phyloP scores from a whole-genome alignment of 257 asterid genomes.

The Solanum dulcamara region DNA sequence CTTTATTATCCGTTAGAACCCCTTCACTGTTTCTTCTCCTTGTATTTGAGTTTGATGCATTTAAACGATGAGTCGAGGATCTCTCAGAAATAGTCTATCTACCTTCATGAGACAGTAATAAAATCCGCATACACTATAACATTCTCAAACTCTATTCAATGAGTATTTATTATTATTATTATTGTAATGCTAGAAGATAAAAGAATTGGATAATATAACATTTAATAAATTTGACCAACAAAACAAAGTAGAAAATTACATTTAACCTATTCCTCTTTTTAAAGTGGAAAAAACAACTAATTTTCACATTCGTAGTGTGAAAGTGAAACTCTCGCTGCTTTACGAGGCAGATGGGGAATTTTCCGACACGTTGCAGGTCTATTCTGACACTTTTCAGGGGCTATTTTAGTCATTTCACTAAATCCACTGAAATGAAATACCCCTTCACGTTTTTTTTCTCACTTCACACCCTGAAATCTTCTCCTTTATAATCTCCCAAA shows the following conservation, averaged over 20 bases:
- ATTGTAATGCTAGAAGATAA: neutral
- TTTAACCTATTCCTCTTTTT: neutral
- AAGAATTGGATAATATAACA: neutral
- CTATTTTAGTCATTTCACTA: constrained; percentile 23
- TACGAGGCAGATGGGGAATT: neutral
- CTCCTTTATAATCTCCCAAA: neutral
- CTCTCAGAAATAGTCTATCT: no score
- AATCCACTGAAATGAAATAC: neutral
- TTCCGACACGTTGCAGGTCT: neutral
- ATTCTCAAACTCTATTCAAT: no score
- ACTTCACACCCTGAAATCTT: neutral
- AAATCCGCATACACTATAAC: no score
- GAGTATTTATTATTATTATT: no score
- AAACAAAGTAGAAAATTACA: neutral
- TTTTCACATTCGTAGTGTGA: no score
- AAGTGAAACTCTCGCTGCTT: no score
- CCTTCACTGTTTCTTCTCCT: no score
- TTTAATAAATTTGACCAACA: neutral
- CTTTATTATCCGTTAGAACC: no score
- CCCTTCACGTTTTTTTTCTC: neutral
- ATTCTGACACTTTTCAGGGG: neutral
- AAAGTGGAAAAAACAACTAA: neutral
- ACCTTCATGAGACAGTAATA: no score
- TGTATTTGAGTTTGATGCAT: no score
- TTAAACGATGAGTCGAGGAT: no score